Base-by-base conservation (phyloP, 1,139 yeast species). In the Blastobotrys petasosporus region DNA sequence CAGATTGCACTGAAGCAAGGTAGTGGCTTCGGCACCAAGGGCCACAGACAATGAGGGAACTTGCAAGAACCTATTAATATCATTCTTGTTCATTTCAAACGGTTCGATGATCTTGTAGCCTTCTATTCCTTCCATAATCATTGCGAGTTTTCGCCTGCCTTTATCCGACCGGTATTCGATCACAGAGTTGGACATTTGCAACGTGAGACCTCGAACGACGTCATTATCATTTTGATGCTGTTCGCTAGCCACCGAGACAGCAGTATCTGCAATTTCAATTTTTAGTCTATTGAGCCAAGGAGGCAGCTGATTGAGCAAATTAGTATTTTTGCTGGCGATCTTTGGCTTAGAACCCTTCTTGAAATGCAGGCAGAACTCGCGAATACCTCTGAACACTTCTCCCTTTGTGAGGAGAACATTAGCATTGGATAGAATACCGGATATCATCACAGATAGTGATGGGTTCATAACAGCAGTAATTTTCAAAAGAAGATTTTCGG, bases 401-500 rank as follows among this genome's bases (percentile, higher is more conserved):
- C 55, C 52, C 43, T 59, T 57, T 3, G 63, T 54, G 34, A 61
- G 48, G 23, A 57, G 41, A 2, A 62, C 47, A 35, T 57, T 56
- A 3, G 63, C 58, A 46, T 55, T 54, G 33, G 56, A 53, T 10
- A 61, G 45, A 32, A 52, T 51, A 2, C 61, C 66, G 34, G 53
- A 44, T 5, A 59, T 40, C 2, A 54, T 40, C 12, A 61, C 60
- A 4, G 59, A 52, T 15, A 60, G 50, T 11, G 50, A 40, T 2
- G 68, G 68, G 20, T 54, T 55, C 37, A 65, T 55, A 2, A 53
- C 54, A 2, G 64, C 64, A 20, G 50, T 48, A 29, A 60, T 48
- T 41, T 58, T 59, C 37, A 64, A 41, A 11, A 49, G 42, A 12
- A 65, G 45, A 11, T 57, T 51, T 43, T 65, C 66, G 2, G 64